phyloP scores from a whole-genome alignment of 129 eudicot species.

The Ambrosia artemisiifolia region DNA sequence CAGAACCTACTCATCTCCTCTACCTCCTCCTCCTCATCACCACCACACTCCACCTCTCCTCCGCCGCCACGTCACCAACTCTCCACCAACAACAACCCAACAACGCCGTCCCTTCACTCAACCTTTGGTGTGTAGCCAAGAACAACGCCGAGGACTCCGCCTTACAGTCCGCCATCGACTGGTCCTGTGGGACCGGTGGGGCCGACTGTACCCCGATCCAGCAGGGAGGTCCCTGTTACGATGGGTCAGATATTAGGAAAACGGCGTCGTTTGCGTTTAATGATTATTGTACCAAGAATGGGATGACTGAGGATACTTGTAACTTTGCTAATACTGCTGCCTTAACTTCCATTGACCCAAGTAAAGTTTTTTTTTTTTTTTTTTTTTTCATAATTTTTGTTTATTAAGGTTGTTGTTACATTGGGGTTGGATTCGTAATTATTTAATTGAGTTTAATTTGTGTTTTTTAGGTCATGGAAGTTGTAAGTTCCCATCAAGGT shows the following conservation, averaged over 20 bases:
- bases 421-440: not conserved
- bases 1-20: conserved; percentile 7
- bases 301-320: conserved; percentile 65
- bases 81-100: conserved; percentile 17
- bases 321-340: conserved; percentile 67
- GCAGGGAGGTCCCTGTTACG: conserved; percentile 73
- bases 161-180: conserved; percentile 68
- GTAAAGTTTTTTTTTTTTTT: conserved; percentile 29
- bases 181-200: conserved; percentile 91
- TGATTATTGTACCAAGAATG: conserved; percentile 61
- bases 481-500: conserved; percentile 92
- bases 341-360: conserved; percentile 74
- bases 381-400: not conserved
- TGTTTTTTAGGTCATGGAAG: conserved; percentile 58
- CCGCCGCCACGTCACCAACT: conserved; percentile 10
- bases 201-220: conserved; percentile 78
- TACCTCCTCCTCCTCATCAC: conserved; percentile 26
- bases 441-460: conserved; percentile 1
- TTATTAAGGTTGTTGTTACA: not conserved
- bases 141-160: conserved; percentile 91
- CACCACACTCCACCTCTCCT: not conserved
- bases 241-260: conserved; percentile 47
- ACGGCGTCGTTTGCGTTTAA: conserved; percentile 93
- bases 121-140: conserved; percentile 94
- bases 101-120: conserved; percentile 28